Conservation (phyloP, 2,329 filamentous ascomycete species). For the Ascochyta pisi region DNA sequence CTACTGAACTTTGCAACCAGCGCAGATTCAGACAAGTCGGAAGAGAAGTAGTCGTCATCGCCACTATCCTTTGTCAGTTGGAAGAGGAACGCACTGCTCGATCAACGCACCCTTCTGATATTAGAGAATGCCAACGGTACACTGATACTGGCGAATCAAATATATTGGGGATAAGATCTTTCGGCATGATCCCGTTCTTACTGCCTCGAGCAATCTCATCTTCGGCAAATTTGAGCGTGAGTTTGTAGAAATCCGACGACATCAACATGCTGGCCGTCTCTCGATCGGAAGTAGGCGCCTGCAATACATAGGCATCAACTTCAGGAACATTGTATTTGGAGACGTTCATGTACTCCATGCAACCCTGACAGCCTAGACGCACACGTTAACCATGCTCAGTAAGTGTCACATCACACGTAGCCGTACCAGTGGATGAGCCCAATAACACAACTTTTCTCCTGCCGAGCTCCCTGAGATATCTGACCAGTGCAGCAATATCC, state of each 20-base stretch:
- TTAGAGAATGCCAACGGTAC: constrained; percentile 24
- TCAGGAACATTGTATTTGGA: background rate
- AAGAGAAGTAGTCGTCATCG: background rate
- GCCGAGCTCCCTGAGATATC: constrained; percentile 14
- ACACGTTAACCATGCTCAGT: background rate
- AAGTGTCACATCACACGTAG: background rate
- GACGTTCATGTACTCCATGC: background rate
- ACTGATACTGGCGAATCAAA: constrained; percentile 21
- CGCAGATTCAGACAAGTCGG: no score
- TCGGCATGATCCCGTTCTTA: background rate
- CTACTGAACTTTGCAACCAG: no score
- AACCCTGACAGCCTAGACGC: background rate
- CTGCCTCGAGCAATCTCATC: constrained; percentile 8
- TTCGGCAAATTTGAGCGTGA: constrained; percentile 13
- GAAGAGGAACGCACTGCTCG: background rate
- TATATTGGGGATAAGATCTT: constrained; percentile 13
- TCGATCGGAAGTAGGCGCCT: constrained; percentile 24
- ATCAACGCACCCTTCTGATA: background rate
- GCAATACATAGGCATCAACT: constrained; percentile 19
- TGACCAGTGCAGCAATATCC: constrained; percentile 18
- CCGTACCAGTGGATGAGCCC: constrained; percentile 14
- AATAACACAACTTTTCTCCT: constrained; percentile 14
- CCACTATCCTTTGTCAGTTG: background rate
- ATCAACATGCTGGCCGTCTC: constrained; percentile 23
- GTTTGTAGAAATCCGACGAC: constrained; percentile 9